Conservation (phyloP, 441 rosid species). For the Populus trichocarpa region DNA sequence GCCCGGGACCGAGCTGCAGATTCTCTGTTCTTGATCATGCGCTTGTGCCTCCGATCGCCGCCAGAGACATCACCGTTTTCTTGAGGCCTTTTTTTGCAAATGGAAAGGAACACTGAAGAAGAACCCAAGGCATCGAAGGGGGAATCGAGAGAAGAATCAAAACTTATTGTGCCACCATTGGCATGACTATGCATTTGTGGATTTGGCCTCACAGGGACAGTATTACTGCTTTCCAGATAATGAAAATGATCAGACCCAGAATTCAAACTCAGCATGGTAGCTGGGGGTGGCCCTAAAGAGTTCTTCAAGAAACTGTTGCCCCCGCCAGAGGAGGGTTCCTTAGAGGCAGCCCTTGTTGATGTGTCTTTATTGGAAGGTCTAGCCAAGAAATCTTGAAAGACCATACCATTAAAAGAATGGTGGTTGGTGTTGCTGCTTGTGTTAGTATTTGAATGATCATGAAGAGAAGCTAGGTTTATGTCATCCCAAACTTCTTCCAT, state of each 20-base stretch:
- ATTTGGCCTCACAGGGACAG: constrained; percentile 20
- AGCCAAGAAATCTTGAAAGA: constrained; percentile 48
- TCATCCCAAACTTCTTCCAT: constrained; percentile 59
- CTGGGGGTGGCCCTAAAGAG: constrained; percentile 28
- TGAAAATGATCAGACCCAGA: constrained; percentile 39
- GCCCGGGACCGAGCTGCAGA: constrained; percentile 84
- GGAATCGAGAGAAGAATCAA: constrained; percentile 24
- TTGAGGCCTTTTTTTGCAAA: constrained; percentile 43
- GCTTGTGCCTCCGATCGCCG: constrained; percentile 44
- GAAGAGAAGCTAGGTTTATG: constrained; percentile 33
- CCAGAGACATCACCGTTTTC: constrained; percentile 27
- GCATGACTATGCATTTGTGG: constrained; percentile 25
- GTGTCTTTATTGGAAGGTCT: constrained; percentile 33
- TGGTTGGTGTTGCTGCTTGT: background rate
- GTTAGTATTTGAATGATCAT: constrained; percentile 9
- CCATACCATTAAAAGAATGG: constrained; percentile 12
- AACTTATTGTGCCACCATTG: background rate
- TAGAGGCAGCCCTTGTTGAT: background rate
- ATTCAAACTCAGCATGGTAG: constrained; percentile 50
- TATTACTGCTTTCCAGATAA: constrained; percentile 25
- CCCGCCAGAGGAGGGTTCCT: background rate
- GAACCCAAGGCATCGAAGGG: constrained; percentile 36
- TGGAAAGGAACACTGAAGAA: constrained; percentile 19
- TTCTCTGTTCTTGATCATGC: constrained; percentile 79
- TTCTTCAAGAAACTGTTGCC: background rate